A percentile compares a stretch with the other conserved stretches of the same genome.
phyloP scores from a whole-genome alignment of 2,329 filamentous ascomycete species.

The Exophiala mesophila region DNA sequence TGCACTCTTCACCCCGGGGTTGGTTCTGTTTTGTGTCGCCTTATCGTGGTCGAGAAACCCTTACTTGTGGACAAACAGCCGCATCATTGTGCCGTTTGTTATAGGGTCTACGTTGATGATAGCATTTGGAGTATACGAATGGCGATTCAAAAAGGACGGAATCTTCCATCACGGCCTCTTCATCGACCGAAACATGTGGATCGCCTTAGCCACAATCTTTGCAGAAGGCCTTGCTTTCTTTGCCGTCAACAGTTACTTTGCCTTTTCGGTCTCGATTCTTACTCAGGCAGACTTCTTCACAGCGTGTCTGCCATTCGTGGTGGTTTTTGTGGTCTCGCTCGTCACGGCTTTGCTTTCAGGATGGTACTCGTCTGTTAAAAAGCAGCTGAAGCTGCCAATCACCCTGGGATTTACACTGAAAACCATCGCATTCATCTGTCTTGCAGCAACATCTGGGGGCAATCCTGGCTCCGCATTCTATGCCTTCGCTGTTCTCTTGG shows the following conservation, averaged over 20 bases:
- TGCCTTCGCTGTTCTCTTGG: conserved; percentile 9
- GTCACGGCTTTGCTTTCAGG: neutral
- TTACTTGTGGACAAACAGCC: conserved; percentile 41
- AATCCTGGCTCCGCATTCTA: conserved; percentile 7
- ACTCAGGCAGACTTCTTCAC: conserved; percentile 8
- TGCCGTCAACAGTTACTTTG: conserved; percentile 37
- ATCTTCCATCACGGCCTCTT: conserved; percentile 44
- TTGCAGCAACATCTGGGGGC: neutral
- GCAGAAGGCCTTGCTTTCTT: conserved; percentile 64
- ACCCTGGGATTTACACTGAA: conserved; percentile 12
- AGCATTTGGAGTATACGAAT: conserved; percentile 48
- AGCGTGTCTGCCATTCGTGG: conserved; percentile 8
- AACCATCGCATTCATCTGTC: conserved; percentile 8
- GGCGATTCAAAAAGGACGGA: conserved; percentile 49
- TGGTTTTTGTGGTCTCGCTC: conserved; percentile 6
- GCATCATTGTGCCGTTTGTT: conserved; percentile 43
- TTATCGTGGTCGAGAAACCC: conserved; percentile 49
- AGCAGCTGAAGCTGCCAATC: conserved; percentile 8
- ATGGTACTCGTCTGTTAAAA: conserved; percentile 2
- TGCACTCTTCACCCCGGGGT: conserved; percentile 44
- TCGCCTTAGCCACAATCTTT: conserved; percentile 52
- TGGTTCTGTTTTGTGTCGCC: conserved; percentile 38
- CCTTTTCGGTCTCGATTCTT: conserved; percentile 12
- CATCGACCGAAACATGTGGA: conserved; percentile 55
- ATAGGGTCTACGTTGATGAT: conserved; percentile 37